Evolutionary conservation across 148 eudicot species (phyloP), one percentile per base, ranked within the genome.

Genomic region (Suaeda aralocaspica): DNA sequence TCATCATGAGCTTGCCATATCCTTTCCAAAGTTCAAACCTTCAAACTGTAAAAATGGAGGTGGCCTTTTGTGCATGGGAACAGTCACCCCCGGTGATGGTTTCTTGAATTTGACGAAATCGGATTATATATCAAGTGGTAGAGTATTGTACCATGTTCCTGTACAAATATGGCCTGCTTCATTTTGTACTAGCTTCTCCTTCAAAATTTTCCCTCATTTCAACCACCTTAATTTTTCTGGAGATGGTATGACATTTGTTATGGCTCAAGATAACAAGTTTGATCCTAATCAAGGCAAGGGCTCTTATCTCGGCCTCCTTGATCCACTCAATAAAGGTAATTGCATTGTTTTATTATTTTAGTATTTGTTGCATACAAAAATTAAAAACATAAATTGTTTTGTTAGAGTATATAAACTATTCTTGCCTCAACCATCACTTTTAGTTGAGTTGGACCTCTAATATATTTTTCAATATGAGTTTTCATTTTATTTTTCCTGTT

Each of bases 191-290:
- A 86, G 80, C 28, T 89, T 89, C 59, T 81, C 83, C 2, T 49
- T 86, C 0, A 78, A 64, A 73, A 81, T 89, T 22, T 29, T 77
- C 48, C 78, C 72, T 2, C 72, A 59, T 31, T 51, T 73, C 0
- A 56, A 60, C 34, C 50, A 69, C 14, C 1, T 3, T 36, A 36
- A 46, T 8, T 57, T 59, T 36, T 48, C 76, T 39, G 91, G 95
- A 62, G 95, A 89, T 73, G 95, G 95, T 48, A 83, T 89, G 87
- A 62, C 86, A 1, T 87, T 89, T 69, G 72, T 89, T 57, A 55
- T 89, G 50, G 91, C 95, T 14, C 84, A 77, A 49, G 82, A 85
- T 71, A 46, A 76, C 50, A 34, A 69, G 3, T 79, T 91, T 24
- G 85, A 91, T 5, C 86, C 91, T 2, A 52, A 29, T 0, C 18